These are phyloP conservation scores for Curvularia sp. DNA, from an alignment of 2,329 filamentous ascomycete genomes.

Conservation along the genomic window DNA sequence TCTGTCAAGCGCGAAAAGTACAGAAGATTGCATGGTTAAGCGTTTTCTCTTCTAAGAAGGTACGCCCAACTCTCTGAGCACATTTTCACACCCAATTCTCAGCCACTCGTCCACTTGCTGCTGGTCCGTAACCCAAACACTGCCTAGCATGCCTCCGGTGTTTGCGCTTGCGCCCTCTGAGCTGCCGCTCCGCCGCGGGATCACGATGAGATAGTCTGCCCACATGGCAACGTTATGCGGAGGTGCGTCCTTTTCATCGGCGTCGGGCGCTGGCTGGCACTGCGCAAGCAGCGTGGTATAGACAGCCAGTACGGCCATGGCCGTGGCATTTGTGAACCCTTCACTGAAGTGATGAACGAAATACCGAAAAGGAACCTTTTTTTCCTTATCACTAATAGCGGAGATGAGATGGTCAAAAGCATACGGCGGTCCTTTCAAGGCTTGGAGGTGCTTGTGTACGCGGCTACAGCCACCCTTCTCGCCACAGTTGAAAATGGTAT, in stretches of 20 bases:
- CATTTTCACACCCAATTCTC: slow-evolving; percentile 44
- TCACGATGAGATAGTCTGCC: slow-evolving; percentile 55
- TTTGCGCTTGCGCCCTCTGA: slow-evolving; percentile 53
- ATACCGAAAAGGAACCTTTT: slow-evolving; percentile 47
- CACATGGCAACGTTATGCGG: slow-evolving; percentile 59
- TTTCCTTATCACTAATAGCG: slow-evolving; percentile 22
- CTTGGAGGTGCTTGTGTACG: slow-evolving; percentile 60
- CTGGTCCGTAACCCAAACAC: slow-evolving; percentile 49
- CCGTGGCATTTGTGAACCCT: slow-evolving; percentile 14
- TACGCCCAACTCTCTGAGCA: slow-evolving; percentile 50
- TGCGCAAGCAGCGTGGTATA: slow-evolving; percentile 31
- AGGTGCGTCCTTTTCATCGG: slow-evolving; percentile 34
- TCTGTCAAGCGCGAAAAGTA: not conserved
- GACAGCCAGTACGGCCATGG: slow-evolving; percentile 22
- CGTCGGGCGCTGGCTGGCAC: slow-evolving; percentile 17
- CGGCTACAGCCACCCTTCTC: slow-evolving; percentile 56
- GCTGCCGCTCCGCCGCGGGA: slow-evolving; percentile 52
- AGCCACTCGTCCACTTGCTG: slow-evolving; percentile 51
- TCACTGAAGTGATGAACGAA: slow-evolving; percentile 43
- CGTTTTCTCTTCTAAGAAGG: slow-evolving; percentile 6
- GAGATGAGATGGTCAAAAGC: slow-evolving; percentile 35
- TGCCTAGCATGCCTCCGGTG: slow-evolving; percentile 58
- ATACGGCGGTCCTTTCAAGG: slow-evolving; percentile 46
- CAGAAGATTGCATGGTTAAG: not conserved
- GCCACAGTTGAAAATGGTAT: slow-evolving; percentile 58